Percentiles rank a stretch among this genome's conserved stretches.
Evolutionary conservation across 371 early-diverging fungal genomes (phyloP).

Genomic region (Saksenaea vasiformis): DNA sequence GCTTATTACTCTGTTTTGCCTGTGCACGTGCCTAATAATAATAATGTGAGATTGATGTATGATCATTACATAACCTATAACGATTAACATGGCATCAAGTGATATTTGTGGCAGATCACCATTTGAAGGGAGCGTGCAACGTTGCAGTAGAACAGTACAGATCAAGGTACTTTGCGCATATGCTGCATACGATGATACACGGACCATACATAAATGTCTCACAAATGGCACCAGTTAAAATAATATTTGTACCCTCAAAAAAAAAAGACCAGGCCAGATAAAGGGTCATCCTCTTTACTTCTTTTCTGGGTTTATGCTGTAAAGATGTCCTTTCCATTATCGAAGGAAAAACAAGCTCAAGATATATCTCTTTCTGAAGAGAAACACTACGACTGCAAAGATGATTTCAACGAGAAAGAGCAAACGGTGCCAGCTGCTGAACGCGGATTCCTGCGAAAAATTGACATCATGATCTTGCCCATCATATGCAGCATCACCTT

Average conservation of each 20-base stretch:
- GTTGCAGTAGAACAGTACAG: too few species aligned
- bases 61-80: too few species aligned
- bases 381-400: background rate
- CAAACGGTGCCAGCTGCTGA: constrained; percentile 18
- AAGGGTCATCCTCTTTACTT: background rate
- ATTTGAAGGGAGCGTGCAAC: too few species aligned
- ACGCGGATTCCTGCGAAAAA: constrained; percentile 32
- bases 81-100: too few species aligned
- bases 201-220: background rate
- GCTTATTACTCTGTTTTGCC: too few species aligned
- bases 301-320: background rate
- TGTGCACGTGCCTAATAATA: too few species aligned
- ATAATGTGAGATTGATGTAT: too few species aligned
- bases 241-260: background rate
- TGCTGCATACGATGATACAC: background rate
- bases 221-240: background rate
- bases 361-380: background rate
- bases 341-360: background rate
- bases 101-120: too few species aligned
- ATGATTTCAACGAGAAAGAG: constrained; percentile 3
- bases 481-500: constrained; percentile 41
- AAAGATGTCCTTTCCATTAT: background rate
- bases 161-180: too few species aligned
- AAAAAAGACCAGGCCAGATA: background rate
- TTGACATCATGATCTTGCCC: constrained; percentile 40